Base-by-base conservation (phyloP, 192 early-diverging fungal genomes). In the Podila epicladia region DNA sequence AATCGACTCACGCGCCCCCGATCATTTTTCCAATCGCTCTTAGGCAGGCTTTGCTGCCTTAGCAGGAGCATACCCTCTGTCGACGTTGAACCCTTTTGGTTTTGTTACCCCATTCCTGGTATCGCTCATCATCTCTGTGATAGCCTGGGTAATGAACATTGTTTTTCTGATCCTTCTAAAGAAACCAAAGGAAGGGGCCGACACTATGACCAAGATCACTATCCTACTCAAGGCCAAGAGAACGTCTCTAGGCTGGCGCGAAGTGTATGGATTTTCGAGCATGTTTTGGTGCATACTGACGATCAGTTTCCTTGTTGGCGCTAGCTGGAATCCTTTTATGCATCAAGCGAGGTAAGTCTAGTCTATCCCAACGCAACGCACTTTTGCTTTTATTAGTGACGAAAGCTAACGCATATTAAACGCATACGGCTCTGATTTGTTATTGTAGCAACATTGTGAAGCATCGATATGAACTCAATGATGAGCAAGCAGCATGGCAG, bases 61-160 rank as follows among this genome's bases (percentile, higher is more conserved):
- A 82, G 89, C 89, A 32, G 88, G 88, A 5, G 89, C 91, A 0
- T 87, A 93, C 20, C 92, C 92, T 9, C 55, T 85, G 85, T 92
- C 64, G 69, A 87, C 64, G 57, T 85, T 64, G 60, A 71, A 74
- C 67, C 85, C 58, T 62, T 85, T 71, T 82, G 82, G 83, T 73
- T 87, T 77, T 70, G 85, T 59, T 68, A 87, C 79, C 20, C 82
- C 67, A 24, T 90, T 82, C 72, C 37, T 83, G 1, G 88, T 92
- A 37, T 90, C 91, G 38, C 83, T 92, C 59, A 48, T 85, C 9
- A 84, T 92, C 20, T 95, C 93, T 50, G 69, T 90, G 7, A 58
- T 91, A 31, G 93, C 94, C 3, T 91, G 90, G 89, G 67, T 82
- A 20, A 88, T 92, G 70, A 94, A 94, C 50, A 79, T 95, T 41